Base-by-base conservation (phyloP, 208 protist species). In the Leishmania guyanensis region DNA sequence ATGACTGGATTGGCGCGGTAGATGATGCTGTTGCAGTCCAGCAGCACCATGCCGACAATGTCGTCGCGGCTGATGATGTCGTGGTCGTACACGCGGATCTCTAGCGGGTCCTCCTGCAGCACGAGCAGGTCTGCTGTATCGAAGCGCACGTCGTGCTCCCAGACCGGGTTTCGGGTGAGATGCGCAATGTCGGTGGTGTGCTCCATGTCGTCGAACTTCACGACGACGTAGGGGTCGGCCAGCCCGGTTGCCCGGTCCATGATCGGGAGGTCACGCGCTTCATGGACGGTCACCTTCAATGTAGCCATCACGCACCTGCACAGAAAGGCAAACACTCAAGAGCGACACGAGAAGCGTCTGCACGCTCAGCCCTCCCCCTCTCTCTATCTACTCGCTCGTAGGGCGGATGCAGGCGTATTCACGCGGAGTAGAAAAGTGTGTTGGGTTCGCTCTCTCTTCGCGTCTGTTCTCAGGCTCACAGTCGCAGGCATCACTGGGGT, bases 21-120 rank as follows among this genome's bases (percentile, higher is more conserved):
- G 16, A 98, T 85, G 75, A 99, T 93, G 65, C 88, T 89, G 85
- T 98, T 98, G 79, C 96, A 94, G 83, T 98, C 97, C n/a, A 99
- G 75, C 75, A 96, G 91, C 20, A 99, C 96, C 53, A 92, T 91
- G 14, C 98, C 98, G 54, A 99, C 93, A 66, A 98, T 89, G 84
- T 99, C 97, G 85, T 99, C 97, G 26, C 95, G 88, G 75, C 94
- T 98, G 75, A 99, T 94, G 75, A 97, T 94, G 89, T 99, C 98
- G 82, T 99, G 95, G 86, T 99, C 98, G 83, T 94, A 99, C 6
- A 99, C 94, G 58, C 94, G 90, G 20, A 99, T 89, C 79, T 99
- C 96, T 3, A 99, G 84, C 53, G 97, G 96, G 79, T 99, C 95
- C 78, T 99, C 96, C 83, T 99, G 98, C 76, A 99, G 78, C 26